A percentile compares a stretch with the other conserved stretches of the same genome.
phyloP scores from a whole-genome alignment of 768 basidiomycete species.

The Termitomyces eurrhizus region DNA sequence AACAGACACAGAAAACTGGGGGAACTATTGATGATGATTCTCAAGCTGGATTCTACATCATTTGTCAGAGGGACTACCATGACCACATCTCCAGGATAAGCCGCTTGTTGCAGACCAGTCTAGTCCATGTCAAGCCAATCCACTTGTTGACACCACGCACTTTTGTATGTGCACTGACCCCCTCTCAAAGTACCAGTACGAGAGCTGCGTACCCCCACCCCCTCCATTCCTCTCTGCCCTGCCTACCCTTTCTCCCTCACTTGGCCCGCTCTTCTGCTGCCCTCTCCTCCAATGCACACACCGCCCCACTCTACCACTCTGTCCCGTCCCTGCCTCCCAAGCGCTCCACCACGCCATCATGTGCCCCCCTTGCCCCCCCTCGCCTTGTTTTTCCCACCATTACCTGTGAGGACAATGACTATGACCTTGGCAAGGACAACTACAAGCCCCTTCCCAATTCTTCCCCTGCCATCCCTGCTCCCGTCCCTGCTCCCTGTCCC shows the following conservation, averaged over 20 bases:
- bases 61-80: no score
- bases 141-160: neutral
- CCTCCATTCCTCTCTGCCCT: constrained; percentile 6
- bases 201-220: neutral
- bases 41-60: no score
- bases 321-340: no score
- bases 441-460: neutral
- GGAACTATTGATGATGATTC: constrained; percentile 47
- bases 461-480: neutral
- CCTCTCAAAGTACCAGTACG: constrained; percentile 4
- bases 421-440: constrained; percentile 3
- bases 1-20: constrained; percentile 58
- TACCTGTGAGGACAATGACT: neutral
- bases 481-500: no score
- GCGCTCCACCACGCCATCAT: no score
- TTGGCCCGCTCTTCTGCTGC: neutral
- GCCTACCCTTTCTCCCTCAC: neutral
- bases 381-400: constrained; percentile 1
- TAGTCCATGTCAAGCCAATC: constrained; percentile 7
- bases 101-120: constrained; percentile 9
- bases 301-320: neutral
- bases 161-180: constrained; percentile 6
- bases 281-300: neutral
- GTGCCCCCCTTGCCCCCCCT: neutral
- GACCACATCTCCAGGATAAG: neutral